Evolutionary conservation across 805 yeast genomes (phyloP).

Genomic region (Saturnispora zaruensis): DNA sequence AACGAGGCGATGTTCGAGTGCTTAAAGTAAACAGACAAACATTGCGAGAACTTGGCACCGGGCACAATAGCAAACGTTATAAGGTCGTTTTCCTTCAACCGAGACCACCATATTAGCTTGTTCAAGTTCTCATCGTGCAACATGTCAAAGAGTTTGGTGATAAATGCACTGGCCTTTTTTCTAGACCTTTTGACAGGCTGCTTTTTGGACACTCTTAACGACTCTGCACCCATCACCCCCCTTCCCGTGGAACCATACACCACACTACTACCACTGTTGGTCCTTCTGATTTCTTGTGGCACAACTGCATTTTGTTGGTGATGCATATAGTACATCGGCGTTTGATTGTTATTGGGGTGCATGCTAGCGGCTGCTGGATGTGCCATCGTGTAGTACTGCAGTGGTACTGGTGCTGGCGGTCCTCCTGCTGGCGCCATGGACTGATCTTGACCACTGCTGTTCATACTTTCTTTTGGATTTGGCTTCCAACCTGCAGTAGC

Average conservation of each 20-base stretch:
- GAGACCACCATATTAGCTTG: slow-evolving; percentile 58
- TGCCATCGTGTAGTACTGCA: not conserved
- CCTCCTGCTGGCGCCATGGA: not conserved
- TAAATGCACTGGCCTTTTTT: slow-evolving; percentile 51
- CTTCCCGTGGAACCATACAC: not conserved
- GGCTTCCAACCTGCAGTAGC: not conserved
- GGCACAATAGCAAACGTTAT: slow-evolving; percentile 60
- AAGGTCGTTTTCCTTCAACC: slow-evolving; percentile 32
- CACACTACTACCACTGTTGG: not conserved
- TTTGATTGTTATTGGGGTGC: not conserved
- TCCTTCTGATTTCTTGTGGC: not conserved
- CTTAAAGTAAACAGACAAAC: slow-evolving; percentile 70
- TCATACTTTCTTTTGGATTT: not conserved
- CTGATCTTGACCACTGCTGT: not conserved
- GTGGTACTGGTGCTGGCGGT: not conserved
- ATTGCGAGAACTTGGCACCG: slow-evolving; percentile 51
- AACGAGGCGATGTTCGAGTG: slow-evolving; percentile 91
- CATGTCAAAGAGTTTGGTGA: slow-evolving; percentile 57
- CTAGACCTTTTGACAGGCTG: not conserved
- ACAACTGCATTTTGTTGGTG: not conserved
- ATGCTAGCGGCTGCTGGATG: not conserved
- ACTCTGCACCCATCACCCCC: not conserved
- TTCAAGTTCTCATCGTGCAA: slow-evolving; percentile 44
- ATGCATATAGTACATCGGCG: not conserved
- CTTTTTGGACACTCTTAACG: slow-evolving; percentile 1